Evolutionary conservation across 78 protist species (phyloP).

Genomic region (Dictyostelium brefeldianum): DNA sequence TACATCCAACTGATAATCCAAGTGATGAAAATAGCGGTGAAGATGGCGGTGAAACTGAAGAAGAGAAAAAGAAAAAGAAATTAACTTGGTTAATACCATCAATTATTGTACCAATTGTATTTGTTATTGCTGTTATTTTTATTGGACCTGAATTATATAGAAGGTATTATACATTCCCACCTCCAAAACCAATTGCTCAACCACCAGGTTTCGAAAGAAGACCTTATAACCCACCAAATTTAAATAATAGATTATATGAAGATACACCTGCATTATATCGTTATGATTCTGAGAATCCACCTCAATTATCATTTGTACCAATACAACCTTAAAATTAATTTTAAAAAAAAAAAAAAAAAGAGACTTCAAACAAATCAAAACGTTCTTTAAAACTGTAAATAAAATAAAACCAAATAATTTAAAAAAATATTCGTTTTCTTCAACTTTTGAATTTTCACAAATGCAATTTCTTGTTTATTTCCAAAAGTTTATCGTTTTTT

Average conservation of each 20-base stretch:
- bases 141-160: background rate
- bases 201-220: conserved; percentile 2
- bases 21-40: background rate
- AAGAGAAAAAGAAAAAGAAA: background rate
- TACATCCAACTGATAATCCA: background rate
- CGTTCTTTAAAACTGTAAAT: conserved; percentile 18
- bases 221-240: conserved; percentile 4
- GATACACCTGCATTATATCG: background rate
- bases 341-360: too few relatives aligned
- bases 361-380: too few relatives aligned
- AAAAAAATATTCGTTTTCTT: background rate
- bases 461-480: too few relatives aligned
- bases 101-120: background rate
- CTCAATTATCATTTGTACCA: background rate
- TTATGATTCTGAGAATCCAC: background rate
- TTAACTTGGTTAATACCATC: conserved; percentile 2
- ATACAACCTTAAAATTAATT: background rate
- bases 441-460: background rate
- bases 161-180: background rate
- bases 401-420: background rate
- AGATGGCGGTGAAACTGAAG: background rate
- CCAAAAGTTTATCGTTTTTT: too few relatives aligned
- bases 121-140: background rate
- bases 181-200: conserved; percentile 6
- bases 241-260: conserved; percentile 12